These are phyloP conservation scores for Logfia minima DNA, from an alignment of 129 eudicot genomes.

Conservation along the genomic window DNA sequence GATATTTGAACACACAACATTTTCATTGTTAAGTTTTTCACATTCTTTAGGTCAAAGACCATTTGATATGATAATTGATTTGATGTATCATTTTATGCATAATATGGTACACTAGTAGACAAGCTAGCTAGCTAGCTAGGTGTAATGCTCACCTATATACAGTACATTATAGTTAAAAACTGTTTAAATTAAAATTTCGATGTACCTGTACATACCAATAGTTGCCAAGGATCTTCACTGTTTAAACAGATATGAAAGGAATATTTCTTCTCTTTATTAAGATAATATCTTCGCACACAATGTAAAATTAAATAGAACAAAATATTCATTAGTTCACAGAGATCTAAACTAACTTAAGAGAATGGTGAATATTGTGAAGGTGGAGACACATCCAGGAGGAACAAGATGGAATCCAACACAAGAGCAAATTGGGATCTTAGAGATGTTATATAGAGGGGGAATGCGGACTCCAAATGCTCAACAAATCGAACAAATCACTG, in stretches of 20 bases:
- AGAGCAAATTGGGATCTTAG: constrained; percentile 87
- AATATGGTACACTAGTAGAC: constrained; percentile 4
- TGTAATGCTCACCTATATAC: constrained; percentile 20
- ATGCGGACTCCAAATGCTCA: constrained; percentile 93
- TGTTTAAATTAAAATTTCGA: constrained; percentile 4
- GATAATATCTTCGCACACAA: constrained; percentile 27
- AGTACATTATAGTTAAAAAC: constrained; percentile 21
- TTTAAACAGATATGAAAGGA: constrained; percentile 30
- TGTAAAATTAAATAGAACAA: not conserved
- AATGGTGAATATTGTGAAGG: constrained; percentile 41
- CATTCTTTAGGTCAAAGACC: not conserved
- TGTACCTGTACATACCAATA: constrained; percentile 28
- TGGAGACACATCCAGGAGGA: constrained; percentile 82
- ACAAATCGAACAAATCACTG: constrained; percentile 84
- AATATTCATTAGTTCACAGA: constrained; percentile 2
- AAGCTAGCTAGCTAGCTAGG: constrained; percentile 14
- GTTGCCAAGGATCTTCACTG: constrained; percentile 37
- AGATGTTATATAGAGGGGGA: constrained; percentile 81
- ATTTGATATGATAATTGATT: not conserved
- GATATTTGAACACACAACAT: too few species aligned
- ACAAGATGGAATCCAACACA: constrained; percentile 96
- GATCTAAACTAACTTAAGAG: constrained; percentile 11
- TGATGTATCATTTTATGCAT: constrained; percentile 25
- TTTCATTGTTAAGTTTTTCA: too few species aligned
- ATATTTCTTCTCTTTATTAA: constrained; percentile 19